Evolutionary conservation across 495 filamentous ascomycete species (phyloP), one percentile per base, ranked within the genome.

Genomic region (Daldinia vernicosa): DNA sequence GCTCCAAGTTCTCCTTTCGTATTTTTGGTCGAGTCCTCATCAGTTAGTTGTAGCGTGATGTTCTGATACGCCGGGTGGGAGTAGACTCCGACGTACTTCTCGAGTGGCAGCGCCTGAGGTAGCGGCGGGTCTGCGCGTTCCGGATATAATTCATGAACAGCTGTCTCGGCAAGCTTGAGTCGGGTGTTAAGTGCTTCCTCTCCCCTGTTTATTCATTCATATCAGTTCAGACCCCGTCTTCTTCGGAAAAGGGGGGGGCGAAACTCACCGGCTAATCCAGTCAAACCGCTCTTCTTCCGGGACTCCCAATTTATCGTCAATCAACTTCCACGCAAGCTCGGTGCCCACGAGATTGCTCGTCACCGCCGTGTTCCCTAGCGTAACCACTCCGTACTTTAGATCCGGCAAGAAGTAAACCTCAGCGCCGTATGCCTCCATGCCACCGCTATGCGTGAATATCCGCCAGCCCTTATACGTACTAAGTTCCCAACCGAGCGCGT

Each of bases 401-500:
- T 76, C 76, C 0, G 85, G 85, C 22, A 88, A 60, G 63, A 84
- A 85, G 14, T 78, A 78, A 2, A 88, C 76, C 43, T 80, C 65
- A 0, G 82, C 75, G 1, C 78, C 80, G 59, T 81, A 85, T 0
- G 82, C 84, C 15, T 78, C 70, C 78, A 85, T 79, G 9, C 80
- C 80, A 4, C 85, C 85, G 15, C 63, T 50, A 53, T 88, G 85
- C 30, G 75, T 77, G 52, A 81, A 81, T 6, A 84, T 24, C 28
- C 77, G 54, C 56, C 82, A 76, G 0, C 85, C 84, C 17, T 76
- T 78, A 39, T 86, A 84, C 45, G 77, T 76, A 11, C 75, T 77
- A 0, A 80, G 72, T 1, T 68, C 50, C 84, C 84, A 88, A 2
- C 84, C 84, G 0, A 86, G 70, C 4, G 82, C 80, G 60, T 87